Evolutionary conservation across 2,329 filamentous ascomycete species (phyloP), one percentile per base, ranked within the genome.

Genomic region (Stemphylium vesicarium): DNA sequence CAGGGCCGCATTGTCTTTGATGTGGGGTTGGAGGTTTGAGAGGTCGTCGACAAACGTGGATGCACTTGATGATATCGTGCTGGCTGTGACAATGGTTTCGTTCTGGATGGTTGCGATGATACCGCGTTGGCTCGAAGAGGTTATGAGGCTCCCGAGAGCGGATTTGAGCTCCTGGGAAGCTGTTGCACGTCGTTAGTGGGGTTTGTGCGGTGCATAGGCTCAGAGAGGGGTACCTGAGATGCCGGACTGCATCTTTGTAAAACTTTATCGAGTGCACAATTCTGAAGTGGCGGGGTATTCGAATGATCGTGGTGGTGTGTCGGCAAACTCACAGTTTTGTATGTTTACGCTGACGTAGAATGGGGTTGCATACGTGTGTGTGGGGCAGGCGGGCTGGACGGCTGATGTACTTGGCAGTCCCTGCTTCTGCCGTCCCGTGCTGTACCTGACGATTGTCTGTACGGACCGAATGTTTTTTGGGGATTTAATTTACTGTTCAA

Each of bases 161-260:
- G 85, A 80, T 72, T 87, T 84, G 59, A 95, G 88, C 82, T 94
- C 91, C 77, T 88, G 77, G 52, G 91, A 93, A 63, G 89, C 91
- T 68, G 51, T 51, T 35, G 24, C 38, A 37, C 13, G 16, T 42
- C n/a, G 60, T 71, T 59, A 66, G 64, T 15, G 35, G 40, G 41
- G 26, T 16, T 35, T 35, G 43, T 40, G 39, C 39, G 36, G n/a
- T 18, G 24, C 24, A 9, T 15, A 44, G 26, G 20, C 6, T 15
- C 22, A 38, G 38, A 35, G 18, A 24, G 31, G 37, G 69, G 45
- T 81, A 88, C 88, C 88, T 77, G 88, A 85, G 66, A 92, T 92
- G 76, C 89, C 89, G 32, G 89, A 92, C 81, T 92, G 89, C 89
- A 92, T 92, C 50, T 65, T 83, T 26, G 20, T 32, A 38, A 39